Conservation (phyloP, 371 early-diverging fungal species). For the Dinochytrium kinnereticum region DNA sequence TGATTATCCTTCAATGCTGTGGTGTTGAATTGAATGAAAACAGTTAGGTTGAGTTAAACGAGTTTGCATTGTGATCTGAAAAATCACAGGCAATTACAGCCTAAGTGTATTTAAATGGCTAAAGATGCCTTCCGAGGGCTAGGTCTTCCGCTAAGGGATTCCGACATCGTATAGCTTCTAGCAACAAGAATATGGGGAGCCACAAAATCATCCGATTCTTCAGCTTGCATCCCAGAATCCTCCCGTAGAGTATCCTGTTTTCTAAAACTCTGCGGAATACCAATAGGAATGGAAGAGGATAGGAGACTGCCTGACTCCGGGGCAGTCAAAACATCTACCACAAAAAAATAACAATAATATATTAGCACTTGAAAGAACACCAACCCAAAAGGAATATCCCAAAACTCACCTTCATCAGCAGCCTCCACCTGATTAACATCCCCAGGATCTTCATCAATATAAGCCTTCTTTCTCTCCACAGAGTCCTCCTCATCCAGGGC, state of each 20-base stretch:
- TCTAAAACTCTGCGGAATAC: not conserved
- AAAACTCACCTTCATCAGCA: not conserved
- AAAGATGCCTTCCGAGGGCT: not conserved
- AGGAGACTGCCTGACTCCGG: not conserved
- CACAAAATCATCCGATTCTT: not conserved
- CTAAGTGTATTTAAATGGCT: not conserved
- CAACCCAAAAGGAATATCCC: too few relatives aligned
- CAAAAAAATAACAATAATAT: not conserved
- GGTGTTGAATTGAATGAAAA: too few relatives aligned
- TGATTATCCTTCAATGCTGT: too few relatives aligned
- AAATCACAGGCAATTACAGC: too few relatives aligned
- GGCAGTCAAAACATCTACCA: not conserved
- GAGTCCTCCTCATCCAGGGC: not conserved
- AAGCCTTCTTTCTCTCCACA: not conserved
- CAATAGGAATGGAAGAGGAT: constrained; percentile 3
- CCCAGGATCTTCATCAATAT: not conserved
- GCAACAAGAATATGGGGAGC: not conserved
- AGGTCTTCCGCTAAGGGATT: constrained; percentile 1
- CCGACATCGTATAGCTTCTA: not conserved
- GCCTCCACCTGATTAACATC: not conserved
- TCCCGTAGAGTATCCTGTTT: not conserved
- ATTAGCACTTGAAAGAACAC: not conserved
- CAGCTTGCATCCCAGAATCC: not conserved
- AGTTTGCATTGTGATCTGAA: too few relatives aligned
- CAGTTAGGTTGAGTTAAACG: too few relatives aligned